Evolutionary conservation across 164 flowering plant species (phyloP).

Genomic region (Magnolia officinalis): DNA sequence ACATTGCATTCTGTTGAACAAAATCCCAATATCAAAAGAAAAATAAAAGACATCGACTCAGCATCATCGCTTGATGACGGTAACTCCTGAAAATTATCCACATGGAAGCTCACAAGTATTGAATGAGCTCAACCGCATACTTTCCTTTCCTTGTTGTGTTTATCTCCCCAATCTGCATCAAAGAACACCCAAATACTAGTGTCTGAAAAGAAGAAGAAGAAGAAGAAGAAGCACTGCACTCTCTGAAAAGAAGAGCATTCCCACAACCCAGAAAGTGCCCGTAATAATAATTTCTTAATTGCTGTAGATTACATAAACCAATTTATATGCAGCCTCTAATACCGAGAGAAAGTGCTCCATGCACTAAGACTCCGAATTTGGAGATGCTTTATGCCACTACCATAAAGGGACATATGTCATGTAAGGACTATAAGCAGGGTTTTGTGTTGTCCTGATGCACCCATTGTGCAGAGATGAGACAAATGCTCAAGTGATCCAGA

Average conservation of each 20-base stretch:
- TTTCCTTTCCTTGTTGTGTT: slow-evolving; percentile 74
- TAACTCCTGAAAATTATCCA: background rate
- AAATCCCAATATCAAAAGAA: background rate
- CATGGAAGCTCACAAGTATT: slow-evolving; percentile 17
- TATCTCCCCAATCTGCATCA: slow-evolving; percentile 79
- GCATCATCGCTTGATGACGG: no score
- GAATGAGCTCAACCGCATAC: slow-evolving; percentile 76
- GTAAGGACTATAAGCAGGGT: no score
- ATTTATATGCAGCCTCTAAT: no score
- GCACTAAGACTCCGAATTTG: no score
- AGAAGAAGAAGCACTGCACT: background rate
- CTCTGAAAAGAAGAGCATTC: background rate
- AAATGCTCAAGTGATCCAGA: background rate
- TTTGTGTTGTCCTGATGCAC: no score
- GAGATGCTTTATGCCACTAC: no score
- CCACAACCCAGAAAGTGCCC: background rate
- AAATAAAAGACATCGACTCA: no score
- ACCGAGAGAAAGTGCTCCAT: no score
- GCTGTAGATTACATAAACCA: no score
- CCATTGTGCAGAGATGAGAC: background rate
- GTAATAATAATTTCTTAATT: no score
- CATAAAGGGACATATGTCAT: no score
- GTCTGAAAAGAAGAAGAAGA: slow-evolving; percentile 7
- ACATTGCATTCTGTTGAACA: background rate
- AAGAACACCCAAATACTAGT: background rate